Evolutionary conservation across 768 basidiomycete genomes (phyloP).

Genomic region (Hypholoma sublateritium): DNA sequence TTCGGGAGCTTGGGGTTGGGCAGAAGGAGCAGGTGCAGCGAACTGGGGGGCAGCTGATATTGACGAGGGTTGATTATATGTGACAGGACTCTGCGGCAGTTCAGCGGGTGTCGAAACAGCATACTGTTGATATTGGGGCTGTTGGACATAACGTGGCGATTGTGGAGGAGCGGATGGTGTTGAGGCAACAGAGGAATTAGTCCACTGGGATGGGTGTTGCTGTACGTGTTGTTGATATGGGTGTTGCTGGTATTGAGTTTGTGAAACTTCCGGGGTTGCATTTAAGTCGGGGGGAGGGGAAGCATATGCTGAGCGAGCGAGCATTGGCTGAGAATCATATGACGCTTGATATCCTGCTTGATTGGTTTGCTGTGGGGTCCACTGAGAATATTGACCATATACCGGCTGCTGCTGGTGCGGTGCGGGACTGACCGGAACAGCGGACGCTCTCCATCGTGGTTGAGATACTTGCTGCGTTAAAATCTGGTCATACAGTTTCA

Average conservation of each 20-base stretch:
- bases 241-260: conserved; percentile 21
- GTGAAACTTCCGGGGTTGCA: conserved; percentile 4
- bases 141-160: conserved; percentile 8
- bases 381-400: conserved; percentile 35
- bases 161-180: conserved; percentile 5
- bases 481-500: conserved; percentile 87
- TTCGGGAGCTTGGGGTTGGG: conserved; percentile 21
- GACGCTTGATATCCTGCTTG: conserved; percentile 19
- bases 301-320: conserved; percentile 14
- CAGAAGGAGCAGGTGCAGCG: conserved; percentile 18
- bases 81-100: conserved; percentile 1
- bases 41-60: conserved; percentile 6
- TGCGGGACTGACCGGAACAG: conserved; percentile 23
- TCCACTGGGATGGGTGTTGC: conserved; percentile 11
- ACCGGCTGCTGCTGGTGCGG: conserved; percentile 34
- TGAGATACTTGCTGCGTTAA: conserved; percentile 81
- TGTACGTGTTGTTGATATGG: conserved; percentile 12
- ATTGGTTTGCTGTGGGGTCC: conserved; percentile 28
- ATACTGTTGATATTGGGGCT: conserved; percentile 26
- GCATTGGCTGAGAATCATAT: conserved; percentile 13
- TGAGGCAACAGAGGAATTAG: not conserved
- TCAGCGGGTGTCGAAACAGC: not conserved
- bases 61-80: conserved; percentile 7
- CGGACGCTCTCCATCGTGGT: conserved; percentile 59
- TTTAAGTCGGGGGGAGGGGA: conserved; percentile 7